Evolutionary conservation across 108 stramenopile genomes (phyloP).

Genomic region (Nitzschia inconspicua): DNA sequence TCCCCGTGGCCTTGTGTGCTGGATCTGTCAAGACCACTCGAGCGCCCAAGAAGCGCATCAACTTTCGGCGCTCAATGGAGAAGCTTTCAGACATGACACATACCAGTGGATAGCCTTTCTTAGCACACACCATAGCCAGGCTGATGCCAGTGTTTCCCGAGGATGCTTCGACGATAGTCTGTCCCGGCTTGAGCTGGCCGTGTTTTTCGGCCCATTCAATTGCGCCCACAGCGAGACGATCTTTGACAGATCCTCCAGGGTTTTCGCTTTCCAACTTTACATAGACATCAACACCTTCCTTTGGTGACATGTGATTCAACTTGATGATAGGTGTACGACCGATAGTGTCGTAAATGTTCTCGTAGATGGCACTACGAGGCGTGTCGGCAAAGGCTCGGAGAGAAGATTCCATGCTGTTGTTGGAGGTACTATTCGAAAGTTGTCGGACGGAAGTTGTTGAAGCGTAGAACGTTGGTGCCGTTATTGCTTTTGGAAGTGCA

Average conservation of each 20-base stretch:
- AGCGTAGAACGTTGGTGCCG: neutral
- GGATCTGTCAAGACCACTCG: slow-evolving; percentile 61
- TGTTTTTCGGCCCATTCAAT: slow-evolving; percentile 74
- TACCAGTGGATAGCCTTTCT: slow-evolving; percentile 3
- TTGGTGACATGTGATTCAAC: slow-evolving; percentile 36
- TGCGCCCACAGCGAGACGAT: slow-evolving; percentile 68
- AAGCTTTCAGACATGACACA: slow-evolving; percentile 73
- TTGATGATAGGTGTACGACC: slow-evolving; percentile 59
- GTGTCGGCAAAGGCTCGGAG: neutral
- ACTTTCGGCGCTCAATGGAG: slow-evolving; percentile 62
- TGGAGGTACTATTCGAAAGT: too few relatives aligned
- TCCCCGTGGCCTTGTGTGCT: slow-evolving; percentile 66
- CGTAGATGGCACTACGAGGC: neutral
- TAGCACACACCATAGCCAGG: slow-evolving; percentile 26
- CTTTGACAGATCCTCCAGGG: slow-evolving; percentile 85
- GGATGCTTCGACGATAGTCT: slow-evolving; percentile 77
- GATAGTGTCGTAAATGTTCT: slow-evolving; percentile 29
- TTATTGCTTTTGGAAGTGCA: too few relatives aligned
- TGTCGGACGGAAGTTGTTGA: too few relatives aligned
- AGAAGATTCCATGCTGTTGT: too few relatives aligned
- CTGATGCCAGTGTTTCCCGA: slow-evolving; percentile 91
- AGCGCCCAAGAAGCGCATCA: slow-evolving; percentile 73
- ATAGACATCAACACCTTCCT: slow-evolving; percentile 55
- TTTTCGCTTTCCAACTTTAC: slow-evolving; percentile 82
- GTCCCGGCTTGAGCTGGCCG: slow-evolving; percentile 56